These are phyloP conservation scores for Pyracantha coccinea DNA, from an alignment of 331 rosid genomes.

Conservation along the genomic window DNA sequence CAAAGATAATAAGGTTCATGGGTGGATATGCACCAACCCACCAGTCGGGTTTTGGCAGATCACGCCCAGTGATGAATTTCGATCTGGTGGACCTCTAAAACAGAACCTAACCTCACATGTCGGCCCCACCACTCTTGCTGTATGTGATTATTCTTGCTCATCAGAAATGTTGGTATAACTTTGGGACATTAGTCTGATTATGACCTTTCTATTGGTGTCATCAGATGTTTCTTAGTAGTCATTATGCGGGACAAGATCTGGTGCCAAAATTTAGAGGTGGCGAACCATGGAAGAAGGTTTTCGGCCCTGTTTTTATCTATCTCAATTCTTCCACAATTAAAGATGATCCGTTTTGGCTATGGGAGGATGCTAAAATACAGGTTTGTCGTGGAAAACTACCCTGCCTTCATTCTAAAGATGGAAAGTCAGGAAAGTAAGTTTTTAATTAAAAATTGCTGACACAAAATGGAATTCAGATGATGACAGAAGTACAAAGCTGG, in stretches of 20 bases:
- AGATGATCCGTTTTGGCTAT: slow-evolving; percentile 36
- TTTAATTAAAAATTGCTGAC: background rate
- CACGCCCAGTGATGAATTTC: slow-evolving; percentile 46
- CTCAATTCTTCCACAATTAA: slow-evolving; percentile 35
- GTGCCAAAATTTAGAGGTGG: slow-evolving; percentile 55
- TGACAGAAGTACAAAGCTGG: slow-evolving; percentile 68
- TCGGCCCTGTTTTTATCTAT: slow-evolving; percentile 79
- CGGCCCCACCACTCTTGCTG: slow-evolving; percentile 50
- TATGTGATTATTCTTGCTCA: slow-evolving; percentile 12
- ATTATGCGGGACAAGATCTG: slow-evolving; percentile 84
- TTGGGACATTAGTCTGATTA: background rate
- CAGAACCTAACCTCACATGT: slow-evolving; percentile 51
- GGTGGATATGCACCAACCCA: slow-evolving; percentile 42
- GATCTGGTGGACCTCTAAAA: slow-evolving; percentile 44
- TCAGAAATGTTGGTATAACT: background rate
- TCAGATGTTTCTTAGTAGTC: slow-evolving; percentile 86
- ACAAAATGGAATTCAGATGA: slow-evolving; percentile 35
- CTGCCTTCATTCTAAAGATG: background rate
- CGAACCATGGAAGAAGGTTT: slow-evolving; percentile 90
- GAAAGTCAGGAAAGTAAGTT: background rate
- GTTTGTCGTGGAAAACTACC: slow-evolving; percentile 11
- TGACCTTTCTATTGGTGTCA: background rate
- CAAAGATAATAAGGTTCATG: slow-evolving; percentile 39
- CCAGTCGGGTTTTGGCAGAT: slow-evolving; percentile 43
- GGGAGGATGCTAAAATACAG: slow-evolving; percentile 82